These are phyloP conservation scores for Daldinia bambusicola DNA, from an alignment of 495 filamentous ascomycete species.

Conservation along the genomic window DNA sequence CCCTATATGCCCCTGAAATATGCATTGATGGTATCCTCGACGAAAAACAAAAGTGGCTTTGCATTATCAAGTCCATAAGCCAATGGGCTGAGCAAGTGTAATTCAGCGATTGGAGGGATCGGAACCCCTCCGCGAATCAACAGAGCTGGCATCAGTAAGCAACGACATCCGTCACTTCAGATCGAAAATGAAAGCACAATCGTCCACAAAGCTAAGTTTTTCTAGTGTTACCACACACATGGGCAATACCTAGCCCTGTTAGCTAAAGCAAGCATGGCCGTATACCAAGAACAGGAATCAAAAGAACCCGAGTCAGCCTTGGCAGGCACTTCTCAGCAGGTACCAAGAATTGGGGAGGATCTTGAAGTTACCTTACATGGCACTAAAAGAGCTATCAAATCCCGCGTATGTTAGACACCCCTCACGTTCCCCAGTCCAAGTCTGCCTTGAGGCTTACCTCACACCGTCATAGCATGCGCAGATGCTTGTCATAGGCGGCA, in stretches of 20 bases:
- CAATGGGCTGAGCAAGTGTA: constrained; percentile 2
- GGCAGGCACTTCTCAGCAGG: neutral
- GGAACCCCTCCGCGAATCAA: neutral
- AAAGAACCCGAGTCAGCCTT: constrained; percentile 14
- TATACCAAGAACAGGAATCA: constrained; percentile 6
- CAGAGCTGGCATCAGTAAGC: neutral
- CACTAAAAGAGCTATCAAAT: constrained; percentile 40
- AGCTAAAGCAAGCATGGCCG: constrained; percentile 2
- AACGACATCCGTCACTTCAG: neutral
- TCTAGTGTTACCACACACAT: neutral
- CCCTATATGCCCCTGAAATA: too few relatives aligned
- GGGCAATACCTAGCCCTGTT: neutral
- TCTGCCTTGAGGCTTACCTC: neutral
- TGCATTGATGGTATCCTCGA: too few relatives aligned
- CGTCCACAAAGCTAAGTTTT: neutral
- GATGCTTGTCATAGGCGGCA: constrained; percentile 70
- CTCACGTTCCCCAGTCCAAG: neutral
- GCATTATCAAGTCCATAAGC: neutral
- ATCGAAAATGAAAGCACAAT: neutral
- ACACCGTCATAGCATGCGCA: constrained; percentile 57
- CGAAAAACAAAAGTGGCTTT: too few relatives aligned
- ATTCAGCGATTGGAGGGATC: neutral
- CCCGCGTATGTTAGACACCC: constrained; percentile 38
- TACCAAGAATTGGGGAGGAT: neutral
- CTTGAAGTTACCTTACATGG: constrained; percentile 14